Evolutionary conservation across 768 basidiomycete species (phyloP).

Genomic region (Galerina sulciceps): DNA sequence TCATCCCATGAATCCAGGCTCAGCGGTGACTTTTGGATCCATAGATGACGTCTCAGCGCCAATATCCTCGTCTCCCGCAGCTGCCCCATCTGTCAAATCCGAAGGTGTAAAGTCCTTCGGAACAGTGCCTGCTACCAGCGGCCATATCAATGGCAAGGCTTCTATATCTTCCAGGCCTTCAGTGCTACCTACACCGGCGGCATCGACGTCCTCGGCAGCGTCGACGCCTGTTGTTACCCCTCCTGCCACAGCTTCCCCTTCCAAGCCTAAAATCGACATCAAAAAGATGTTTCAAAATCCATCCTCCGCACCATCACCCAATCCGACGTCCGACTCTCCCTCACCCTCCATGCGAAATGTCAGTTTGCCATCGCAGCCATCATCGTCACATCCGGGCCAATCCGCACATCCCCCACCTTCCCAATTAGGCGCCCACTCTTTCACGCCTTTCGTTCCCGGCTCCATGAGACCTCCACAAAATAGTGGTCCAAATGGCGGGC

Average conservation of each 20-base stretch:
- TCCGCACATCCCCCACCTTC: conserved; percentile 41
- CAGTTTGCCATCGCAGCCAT: conserved; percentile 54
- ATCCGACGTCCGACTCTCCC: conserved; percentile 55
- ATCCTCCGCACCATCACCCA: conserved; percentile 53
- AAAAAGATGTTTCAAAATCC: conserved; percentile 65
- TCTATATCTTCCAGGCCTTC: conserved; percentile 47
- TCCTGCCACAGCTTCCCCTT: conserved; percentile 35
- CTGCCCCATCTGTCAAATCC: conserved; percentile 65
- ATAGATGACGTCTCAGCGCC: conserved; percentile 81
- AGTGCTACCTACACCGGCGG: conserved; percentile 25
- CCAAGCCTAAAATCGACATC: conserved; percentile 57
- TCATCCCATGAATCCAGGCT: conserved; percentile 41
- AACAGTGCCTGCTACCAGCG: conserved; percentile 59
- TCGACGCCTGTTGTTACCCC: conserved; percentile 37
- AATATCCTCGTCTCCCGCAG: conserved; percentile 83
- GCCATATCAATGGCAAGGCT: conserved; percentile 68
- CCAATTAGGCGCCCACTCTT: conserved; percentile 49
- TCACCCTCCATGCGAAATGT: conserved; percentile 62
- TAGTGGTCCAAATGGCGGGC: conserved; percentile 49
- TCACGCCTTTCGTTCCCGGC: conserved; percentile 51
- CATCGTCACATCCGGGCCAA: conserved; percentile 32
- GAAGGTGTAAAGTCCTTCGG: conserved; percentile 85
- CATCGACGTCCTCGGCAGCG: conserved; percentile 38
- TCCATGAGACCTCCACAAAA: conserved; percentile 50
- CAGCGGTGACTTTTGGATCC: conserved; percentile 85